phyloP scores from a whole-genome alignment of 768 basidiomycete genomes.

The Panellus pusillus region DNA sequence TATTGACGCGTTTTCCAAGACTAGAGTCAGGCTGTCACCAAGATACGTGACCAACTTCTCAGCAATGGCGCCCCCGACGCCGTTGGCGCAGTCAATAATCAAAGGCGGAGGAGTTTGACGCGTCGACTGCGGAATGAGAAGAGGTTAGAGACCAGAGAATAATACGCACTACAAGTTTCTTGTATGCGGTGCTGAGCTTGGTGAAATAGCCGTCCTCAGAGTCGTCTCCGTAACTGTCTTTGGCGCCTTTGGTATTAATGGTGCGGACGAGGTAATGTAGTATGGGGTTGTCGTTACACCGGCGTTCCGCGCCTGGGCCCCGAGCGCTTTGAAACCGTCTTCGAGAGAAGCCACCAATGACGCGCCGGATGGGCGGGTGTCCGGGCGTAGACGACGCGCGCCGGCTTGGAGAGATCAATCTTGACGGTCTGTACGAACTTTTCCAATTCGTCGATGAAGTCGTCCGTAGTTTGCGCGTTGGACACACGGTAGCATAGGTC shows the following conservation, averaged over 20 bases:
- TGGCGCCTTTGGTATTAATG: slow-evolving; percentile 82
- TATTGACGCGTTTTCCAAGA: slow-evolving; percentile 68
- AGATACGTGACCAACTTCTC: slow-evolving; percentile 60
- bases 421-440: slow-evolving; percentile 59
- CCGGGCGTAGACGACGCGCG: slow-evolving; percentile 89
- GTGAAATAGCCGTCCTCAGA: slow-evolving; percentile 80
- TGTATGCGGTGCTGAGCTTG: slow-evolving; percentile 83
- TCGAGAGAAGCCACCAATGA: slow-evolving; percentile 74
- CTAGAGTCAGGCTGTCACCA: slow-evolving; percentile 57
- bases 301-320: slow-evolving; percentile 66
- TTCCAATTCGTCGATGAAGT: slow-evolving; percentile 67
- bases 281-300: slow-evolving; percentile 89
- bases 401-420: slow-evolving; percentile 78
- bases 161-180: slow-evolving; percentile 76
- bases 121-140: slow-evolving; percentile 45
- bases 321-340: slow-evolving; percentile 78
- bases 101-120: slow-evolving; percentile 59
- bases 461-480: slow-evolving; percentile 74
- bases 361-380: slow-evolving; percentile 88
- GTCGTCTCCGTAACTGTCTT: slow-evolving; percentile 77
- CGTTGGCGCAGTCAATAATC: slow-evolving; percentile 97
- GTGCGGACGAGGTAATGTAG: slow-evolving; percentile 92
- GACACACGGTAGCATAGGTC: slow-evolving; percentile 80
- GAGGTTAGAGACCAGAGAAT: neutral
- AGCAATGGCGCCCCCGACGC: slow-evolving; percentile 83